Evolutionary conservation across 129 eudicot species (phyloP).

Genomic region (Logfia minima): DNA sequence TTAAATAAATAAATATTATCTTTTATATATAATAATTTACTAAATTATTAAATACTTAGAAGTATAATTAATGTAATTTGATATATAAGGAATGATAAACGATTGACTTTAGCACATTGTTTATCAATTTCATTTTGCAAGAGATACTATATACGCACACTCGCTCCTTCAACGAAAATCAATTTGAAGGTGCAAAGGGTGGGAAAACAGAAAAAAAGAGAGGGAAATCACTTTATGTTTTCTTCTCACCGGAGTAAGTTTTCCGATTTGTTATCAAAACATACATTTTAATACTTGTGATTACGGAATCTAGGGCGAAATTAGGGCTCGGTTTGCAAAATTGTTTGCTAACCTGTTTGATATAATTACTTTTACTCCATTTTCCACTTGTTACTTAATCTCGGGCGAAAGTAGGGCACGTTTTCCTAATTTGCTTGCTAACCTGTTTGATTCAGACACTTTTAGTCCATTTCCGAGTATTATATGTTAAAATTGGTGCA

Average conservation of each 20-base stretch:
- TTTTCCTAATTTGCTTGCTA: too few relatives aligned
- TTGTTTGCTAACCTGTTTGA: conserved; percentile 1
- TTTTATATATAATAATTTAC: too few relatives aligned
- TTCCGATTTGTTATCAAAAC: background rate
- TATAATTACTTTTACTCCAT: background rate
- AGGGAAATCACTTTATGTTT: background rate
- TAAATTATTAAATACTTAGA: too few relatives aligned
- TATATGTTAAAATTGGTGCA: background rate
- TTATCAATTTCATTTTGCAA: too few relatives aligned
- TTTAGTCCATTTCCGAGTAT: background rate
- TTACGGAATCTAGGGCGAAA: conserved; percentile 2
- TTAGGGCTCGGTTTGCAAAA: conserved; percentile 7
- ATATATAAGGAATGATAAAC: too few relatives aligned
- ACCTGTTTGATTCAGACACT: background rate
- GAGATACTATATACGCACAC: too few relatives aligned
- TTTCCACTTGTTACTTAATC: too few relatives aligned
- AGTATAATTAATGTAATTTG: too few relatives aligned
- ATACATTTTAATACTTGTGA: background rate
- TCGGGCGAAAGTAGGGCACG: too few relatives aligned
- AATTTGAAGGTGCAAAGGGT: background rate
- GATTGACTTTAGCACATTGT: too few relatives aligned
- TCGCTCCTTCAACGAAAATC: background rate
- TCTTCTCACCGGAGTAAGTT: conserved; percentile 13
- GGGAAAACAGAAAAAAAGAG: background rate
- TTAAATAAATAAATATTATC: too few relatives aligned